Evolutionary conservation across 2,329 filamentous ascomycete species (phyloP), one percentile per base, ranked within the genome.

Genomic region (Cercospora zeae-maydis): DNA sequence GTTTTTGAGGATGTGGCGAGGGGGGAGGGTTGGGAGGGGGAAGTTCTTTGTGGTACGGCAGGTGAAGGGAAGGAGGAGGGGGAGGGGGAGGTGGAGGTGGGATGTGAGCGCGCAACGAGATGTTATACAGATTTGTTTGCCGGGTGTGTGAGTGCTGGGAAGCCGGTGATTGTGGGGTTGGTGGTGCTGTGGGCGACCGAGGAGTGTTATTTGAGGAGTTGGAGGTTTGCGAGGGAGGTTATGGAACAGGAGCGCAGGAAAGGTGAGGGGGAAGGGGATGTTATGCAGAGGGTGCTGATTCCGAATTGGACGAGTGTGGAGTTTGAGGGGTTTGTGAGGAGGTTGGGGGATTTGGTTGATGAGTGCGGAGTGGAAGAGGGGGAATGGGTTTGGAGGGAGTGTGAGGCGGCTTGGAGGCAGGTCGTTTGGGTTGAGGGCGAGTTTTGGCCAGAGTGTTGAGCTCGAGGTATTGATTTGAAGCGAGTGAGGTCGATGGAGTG

Each of bases 141-240:
- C 59, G 82, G 81, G 8, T 82, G 81, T 2, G 79, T 83, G 19
- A 80, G 80, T 53, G 76, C 80, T 0, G 80, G 78, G 3, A 76
- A 78, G 1, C 80, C 77, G 1, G 72, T 89, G 70, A 75, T 92
- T 1, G 88, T 92, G 69, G 88, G 87, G 8, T 79, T 91, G 63
- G 82, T 90, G 2, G 82, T 90, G 14, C 82, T 92, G 39, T 93
- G 88, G 87, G 87, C 85, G 10, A 92, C 88, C 0, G 90, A 93
- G 76, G 84, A 81, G 75, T 80, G 78, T 71, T 82, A 82, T 66
- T 74, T 80, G 33, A 73, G 77, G 42, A 76, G 79, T 37, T 82
- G 80, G 80, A 74, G 75, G 63, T 80, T 80, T 63, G 73, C 74
- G 9, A 79, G 70, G 59, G 65, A 70, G 61, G 64, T 69, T 53